Evolutionary conservation across 768 basidiomycete genomes (phyloP).

Genomic region (Suillus subluteus): DNA sequence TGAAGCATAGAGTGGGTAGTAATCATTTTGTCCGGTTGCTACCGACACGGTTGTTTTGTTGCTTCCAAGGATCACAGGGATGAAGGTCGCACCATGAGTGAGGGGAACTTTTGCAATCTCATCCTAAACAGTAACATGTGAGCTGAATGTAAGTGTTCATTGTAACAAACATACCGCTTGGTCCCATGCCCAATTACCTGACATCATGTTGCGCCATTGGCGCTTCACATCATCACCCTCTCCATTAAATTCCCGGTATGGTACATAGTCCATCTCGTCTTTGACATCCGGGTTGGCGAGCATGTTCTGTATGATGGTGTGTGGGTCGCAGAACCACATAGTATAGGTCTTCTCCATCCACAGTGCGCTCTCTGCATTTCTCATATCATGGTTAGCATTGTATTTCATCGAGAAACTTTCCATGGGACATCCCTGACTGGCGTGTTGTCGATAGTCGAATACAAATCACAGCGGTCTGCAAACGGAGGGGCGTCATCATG

Average conservation of each 20-base stretch:
- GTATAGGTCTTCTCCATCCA: constrained; percentile 33
- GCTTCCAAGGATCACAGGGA: constrained; percentile 25
- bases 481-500: constrained; percentile 3
- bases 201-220: constrained; percentile 13
- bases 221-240: not conserved
- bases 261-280: constrained; percentile 23
- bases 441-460: constrained; percentile 30
- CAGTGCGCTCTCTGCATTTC: not conserved
- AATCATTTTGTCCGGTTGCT: constrained; percentile 28
- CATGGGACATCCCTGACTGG: constrained; percentile 31
- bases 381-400: not conserved
- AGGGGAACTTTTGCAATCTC: constrained; percentile 22
- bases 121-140: constrained; percentile 21
- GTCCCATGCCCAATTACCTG: constrained; percentile 20
- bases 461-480: constrained; percentile 22
- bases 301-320: constrained; percentile 20
- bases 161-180: not conserved
- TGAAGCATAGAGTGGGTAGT: constrained; percentile 26
- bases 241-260: constrained; percentile 5
- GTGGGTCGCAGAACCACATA: constrained; percentile 30
- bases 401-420: constrained; percentile 28
- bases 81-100: constrained; percentile 22
- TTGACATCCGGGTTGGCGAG: constrained; percentile 27
- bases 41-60: constrained; percentile 33
- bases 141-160: not conserved